These are phyloP conservation scores for Allantophomopsis cytisporea DNA, from an alignment of 2,329 filamentous ascomycete species.

Conservation along the genomic window DNA sequence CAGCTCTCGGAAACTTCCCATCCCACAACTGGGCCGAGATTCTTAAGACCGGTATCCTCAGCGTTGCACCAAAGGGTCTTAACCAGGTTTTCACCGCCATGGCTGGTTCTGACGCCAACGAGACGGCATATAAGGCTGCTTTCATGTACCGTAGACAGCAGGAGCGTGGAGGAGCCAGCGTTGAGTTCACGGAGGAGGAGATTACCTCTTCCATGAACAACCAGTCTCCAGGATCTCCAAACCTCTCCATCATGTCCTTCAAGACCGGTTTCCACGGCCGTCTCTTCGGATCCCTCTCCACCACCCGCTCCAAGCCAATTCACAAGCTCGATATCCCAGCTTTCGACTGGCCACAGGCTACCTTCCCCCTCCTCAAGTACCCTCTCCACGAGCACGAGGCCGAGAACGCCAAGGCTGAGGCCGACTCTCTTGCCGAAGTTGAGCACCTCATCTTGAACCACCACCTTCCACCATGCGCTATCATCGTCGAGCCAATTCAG, in stretches of 20 bases:
- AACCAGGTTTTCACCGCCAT: conserved; percentile 72
- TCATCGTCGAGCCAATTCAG: conserved; percentile 70
- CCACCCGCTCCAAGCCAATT: conserved; percentile 70
- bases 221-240: conserved; percentile 56
- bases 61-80: conserved; percentile 59
- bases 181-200: conserved; percentile 60
- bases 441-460: conserved; percentile 55
- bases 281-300: conserved; percentile 65
- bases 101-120: conserved; percentile 72
- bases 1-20: conserved; percentile 71
- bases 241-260: conserved; percentile 69
- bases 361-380: conserved; percentile 67
- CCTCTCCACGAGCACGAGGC: conserved; percentile 55
- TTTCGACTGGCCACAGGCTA: conserved; percentile 77
- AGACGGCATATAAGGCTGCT: conserved; percentile 74
- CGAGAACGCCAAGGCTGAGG: conserved; percentile 60
- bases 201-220: conserved; percentile 57
- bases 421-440: conserved; percentile 58
- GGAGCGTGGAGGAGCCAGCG: conserved; percentile 50
- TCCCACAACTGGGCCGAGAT: conserved; percentile 62
- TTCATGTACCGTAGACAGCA: conserved; percentile 70
- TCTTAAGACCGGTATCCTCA: conserved; percentile 56
- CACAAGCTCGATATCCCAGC: conserved; percentile 83
- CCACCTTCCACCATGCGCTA: conserved; percentile 58
- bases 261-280: conserved; percentile 69